These are phyloP conservation scores for Picochlorum sp. DNA, from an alignment of 139 green algal genomes.

Conservation along the genomic window DNA sequence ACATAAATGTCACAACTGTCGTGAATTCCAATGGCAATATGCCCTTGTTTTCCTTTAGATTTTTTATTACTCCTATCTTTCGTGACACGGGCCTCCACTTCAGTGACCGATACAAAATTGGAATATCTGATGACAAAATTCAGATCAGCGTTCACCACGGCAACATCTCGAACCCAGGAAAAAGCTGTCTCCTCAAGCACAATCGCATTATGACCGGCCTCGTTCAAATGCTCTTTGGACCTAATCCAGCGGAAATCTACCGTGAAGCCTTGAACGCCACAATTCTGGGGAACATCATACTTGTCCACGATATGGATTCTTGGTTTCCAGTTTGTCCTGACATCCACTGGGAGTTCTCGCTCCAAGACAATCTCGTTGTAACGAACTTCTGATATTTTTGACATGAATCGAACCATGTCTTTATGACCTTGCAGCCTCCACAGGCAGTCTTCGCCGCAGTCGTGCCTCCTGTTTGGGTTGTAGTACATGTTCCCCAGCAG, in stretches of 20 bases:
- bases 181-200: neutral
- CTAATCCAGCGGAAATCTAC: neutral
- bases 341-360: slow-evolving; percentile 3
- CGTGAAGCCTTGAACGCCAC: slow-evolving; percentile 1
- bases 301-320: slow-evolving; percentile 2
- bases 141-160: slow-evolving; percentile 6
- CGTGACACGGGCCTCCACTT: slow-evolving; percentile 7
- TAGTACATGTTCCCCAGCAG: neutral
- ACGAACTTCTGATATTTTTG: neutral
- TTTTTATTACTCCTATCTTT: neutral
- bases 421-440: slow-evolving; percentile 1
- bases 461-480: neutral
- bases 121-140: slow-evolving; percentile 1
- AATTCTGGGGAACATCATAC: slow-evolving; percentile 1
- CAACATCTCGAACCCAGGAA: neutral
- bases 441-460: slow-evolving; percentile 5
- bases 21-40: slow-evolving; percentile 9
- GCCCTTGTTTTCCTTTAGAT: neutral
- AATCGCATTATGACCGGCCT: slow-evolving; percentile 5
- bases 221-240: neutral
- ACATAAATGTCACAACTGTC: slow-evolving; percentile 10
- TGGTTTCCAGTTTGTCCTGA: neutral
- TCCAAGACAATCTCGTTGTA: neutral
- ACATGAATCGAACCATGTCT: slow-evolving; percentile 1
- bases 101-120: neutral